Evolutionary conservation across 371 early-diverging fungal genomes (phyloP).

Genomic region (Capillidium heterosporum): DNA sequence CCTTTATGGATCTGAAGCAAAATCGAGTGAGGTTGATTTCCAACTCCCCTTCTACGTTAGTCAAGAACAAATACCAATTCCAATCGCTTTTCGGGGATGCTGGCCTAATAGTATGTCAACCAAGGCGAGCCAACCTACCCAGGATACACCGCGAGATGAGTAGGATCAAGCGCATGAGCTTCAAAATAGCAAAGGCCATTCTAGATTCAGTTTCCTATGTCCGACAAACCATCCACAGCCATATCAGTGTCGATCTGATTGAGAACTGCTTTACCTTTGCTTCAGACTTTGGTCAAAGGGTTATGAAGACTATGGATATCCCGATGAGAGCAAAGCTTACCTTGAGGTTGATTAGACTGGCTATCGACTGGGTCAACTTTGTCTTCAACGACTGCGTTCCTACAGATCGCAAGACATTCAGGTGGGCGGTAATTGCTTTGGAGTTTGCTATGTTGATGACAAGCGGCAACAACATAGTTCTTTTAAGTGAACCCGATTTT

Average conservation of each 20-base stretch:
- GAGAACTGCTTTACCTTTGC: conserved; percentile 73
- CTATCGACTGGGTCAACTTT: conserved; percentile 77
- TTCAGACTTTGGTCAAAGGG: conserved; percentile 51
- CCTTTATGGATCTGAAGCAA: conserved; percentile 31
- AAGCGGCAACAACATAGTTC: conserved; percentile 48
- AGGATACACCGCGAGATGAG: conserved; percentile 31
- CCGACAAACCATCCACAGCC: conserved; percentile 25
- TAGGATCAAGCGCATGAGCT: conserved; percentile 38
- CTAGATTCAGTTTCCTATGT: conserved; percentile 31
- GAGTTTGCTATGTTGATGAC: conserved; percentile 68
- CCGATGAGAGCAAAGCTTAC: conserved; percentile 27
- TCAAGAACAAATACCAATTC: conserved; percentile 25
- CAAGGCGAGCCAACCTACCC: conserved; percentile 36
- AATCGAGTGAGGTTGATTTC: conserved; percentile 49
- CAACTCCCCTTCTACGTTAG: conserved; percentile 24
- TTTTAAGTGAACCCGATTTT: conserved; percentile 48
- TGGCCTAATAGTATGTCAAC: conserved; percentile 27
- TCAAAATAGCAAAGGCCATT: conserved; percentile 32
- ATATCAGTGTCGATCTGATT: conserved; percentile 51
- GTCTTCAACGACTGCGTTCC: conserved; percentile 41
- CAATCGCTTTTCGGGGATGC: conserved; percentile 23
- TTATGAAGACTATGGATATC: conserved; percentile 42
- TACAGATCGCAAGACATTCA: conserved; percentile 61
- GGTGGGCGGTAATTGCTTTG: conserved; percentile 74
- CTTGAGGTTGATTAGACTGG: conserved; percentile 39